These are phyloP conservation scores for Gynostemma pentaphyllum DNA, from an alignment of 306 rosid species.

Conservation along the genomic window DNA sequence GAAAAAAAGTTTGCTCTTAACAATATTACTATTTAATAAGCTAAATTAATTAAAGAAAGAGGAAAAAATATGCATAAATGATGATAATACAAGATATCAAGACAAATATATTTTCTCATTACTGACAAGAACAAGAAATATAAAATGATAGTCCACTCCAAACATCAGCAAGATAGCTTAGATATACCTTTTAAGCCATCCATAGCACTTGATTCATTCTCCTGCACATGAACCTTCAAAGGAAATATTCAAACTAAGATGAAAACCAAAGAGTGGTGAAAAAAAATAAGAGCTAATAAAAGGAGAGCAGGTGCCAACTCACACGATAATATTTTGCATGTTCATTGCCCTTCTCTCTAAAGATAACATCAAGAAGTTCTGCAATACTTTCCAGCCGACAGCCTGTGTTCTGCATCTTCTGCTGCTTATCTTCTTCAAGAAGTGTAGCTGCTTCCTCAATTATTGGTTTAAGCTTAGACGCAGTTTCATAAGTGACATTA, in stretches of 20 bases:
- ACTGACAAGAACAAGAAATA: neutral
- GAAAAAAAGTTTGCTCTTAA: too few relatives aligned
- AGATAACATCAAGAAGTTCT: constrained; percentile 51
- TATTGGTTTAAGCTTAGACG: constrained; percentile 34
- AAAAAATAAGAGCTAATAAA: neutral
- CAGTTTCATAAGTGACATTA: constrained; percentile 61
- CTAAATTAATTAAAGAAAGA: neutral
- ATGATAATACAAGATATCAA: neutral
- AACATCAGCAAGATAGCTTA: constrained; percentile 7
- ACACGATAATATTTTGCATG: constrained; percentile 76
- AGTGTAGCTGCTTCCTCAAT: constrained; percentile 53
- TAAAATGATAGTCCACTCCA: constrained; percentile 8
- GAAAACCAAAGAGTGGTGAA: constrained; percentile 9
- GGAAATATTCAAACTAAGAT: constrained; percentile 19
- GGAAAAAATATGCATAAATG: neutral
- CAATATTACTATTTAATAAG: neutral
- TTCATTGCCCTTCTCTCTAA: constrained; percentile 41
- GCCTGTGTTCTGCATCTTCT: constrained; percentile 35
- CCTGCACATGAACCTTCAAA: constrained; percentile 80
- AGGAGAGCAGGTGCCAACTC: constrained; percentile 21
- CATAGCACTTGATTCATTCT: constrained; percentile 45
- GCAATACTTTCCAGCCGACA: constrained; percentile 63
- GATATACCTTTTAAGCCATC: constrained; percentile 61
- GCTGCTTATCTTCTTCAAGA: constrained; percentile 72
- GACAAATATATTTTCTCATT: constrained; percentile 3